These are phyloP conservation scores for Coniochaeta sp. DNA, from an alignment of 2,329 filamentous ascomycete genomes.

Conservation along the genomic window DNA sequence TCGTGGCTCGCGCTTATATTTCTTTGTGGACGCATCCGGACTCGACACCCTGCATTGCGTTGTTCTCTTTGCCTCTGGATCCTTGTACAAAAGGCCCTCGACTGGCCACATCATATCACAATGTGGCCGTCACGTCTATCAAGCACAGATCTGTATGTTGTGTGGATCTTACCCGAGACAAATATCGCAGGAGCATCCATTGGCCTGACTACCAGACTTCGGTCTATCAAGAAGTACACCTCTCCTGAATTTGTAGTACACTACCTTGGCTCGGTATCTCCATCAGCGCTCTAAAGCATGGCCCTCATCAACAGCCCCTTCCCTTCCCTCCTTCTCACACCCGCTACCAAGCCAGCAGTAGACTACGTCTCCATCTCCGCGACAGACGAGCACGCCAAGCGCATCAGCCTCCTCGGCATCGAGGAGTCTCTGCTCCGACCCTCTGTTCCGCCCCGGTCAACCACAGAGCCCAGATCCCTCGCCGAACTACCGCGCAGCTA, in stretches of 20 bases:
- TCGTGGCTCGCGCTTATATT: not conserved
- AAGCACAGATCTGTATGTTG: too few relatives aligned
- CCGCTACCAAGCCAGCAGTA: not conserved
- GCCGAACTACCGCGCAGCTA: not conserved
- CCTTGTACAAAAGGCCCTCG: not conserved
- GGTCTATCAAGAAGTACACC: too few relatives aligned
- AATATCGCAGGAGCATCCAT: too few relatives aligned
- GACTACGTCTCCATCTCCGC: not conserved
- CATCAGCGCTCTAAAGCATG: not conserved
- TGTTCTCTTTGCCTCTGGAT: not conserved
- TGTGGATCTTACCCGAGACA: too few relatives aligned
- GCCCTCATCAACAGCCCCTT: not conserved
- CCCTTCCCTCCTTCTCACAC: too few relatives aligned
- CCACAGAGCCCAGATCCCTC: not conserved
- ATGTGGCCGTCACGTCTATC: not conserved
- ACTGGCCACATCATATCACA: not conserved
- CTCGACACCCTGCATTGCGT: not conserved
- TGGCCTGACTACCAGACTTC: too few relatives aligned
- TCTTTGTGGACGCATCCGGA: not conserved
- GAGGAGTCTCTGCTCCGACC: slow-evolving; percentile 5
- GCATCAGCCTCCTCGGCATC: slow-evolving; percentile 4
- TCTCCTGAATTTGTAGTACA: too few relatives aligned
- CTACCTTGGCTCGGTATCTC: too few relatives aligned
- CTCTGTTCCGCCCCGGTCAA: not conserved
- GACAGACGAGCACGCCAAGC: not conserved